Percentiles rank a stretch among this genome's conserved stretches.
These are phyloP conservation scores for Tremella fuciformis DNA, from an alignment of 768 basidiomycete species.

Conservation along the genomic window DNA sequence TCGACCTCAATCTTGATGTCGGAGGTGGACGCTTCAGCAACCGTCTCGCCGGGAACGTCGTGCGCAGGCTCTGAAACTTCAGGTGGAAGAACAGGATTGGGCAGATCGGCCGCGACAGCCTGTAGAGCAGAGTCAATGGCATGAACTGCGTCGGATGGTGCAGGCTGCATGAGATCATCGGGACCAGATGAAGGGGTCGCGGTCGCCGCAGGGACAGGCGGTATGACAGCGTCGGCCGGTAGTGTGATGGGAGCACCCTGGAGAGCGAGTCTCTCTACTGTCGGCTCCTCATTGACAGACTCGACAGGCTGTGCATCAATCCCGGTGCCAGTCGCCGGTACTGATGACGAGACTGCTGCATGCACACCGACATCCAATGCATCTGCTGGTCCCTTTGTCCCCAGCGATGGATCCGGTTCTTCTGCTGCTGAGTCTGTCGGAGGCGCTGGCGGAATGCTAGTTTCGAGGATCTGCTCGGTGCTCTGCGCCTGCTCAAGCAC, in stretches of 20 bases:
- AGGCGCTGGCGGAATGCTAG: neutral
- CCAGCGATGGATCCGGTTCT: conserved; percentile 23
- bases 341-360: neutral
- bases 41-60: conserved; percentile 16
- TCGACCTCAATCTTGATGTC: conserved; percentile 7
- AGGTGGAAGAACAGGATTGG: conserved; percentile 27
- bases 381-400: conserved; percentile 1
- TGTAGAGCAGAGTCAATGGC: conserved; percentile 8
- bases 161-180: neutral
- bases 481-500: neutral
- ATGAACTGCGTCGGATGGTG: conserved; percentile 16
- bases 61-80: conserved; percentile 14
- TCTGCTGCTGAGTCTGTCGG: conserved; percentile 6
- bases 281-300: neutral
- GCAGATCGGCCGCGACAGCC: conserved; percentile 25
- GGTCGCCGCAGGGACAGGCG: neutral
- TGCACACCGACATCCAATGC: neutral
- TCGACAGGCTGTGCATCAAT: conserved; percentile 3
- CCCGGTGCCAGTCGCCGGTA: neutral
- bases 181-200: neutral
- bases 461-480: neutral
- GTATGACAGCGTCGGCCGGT: no score
- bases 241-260: neutral
- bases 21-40: conserved; percentile 17
- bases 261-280: neutral